Evolutionary conservation across 352 stramenopile genomes (phyloP).

Genomic region (Albugo laibachii): DNA sequence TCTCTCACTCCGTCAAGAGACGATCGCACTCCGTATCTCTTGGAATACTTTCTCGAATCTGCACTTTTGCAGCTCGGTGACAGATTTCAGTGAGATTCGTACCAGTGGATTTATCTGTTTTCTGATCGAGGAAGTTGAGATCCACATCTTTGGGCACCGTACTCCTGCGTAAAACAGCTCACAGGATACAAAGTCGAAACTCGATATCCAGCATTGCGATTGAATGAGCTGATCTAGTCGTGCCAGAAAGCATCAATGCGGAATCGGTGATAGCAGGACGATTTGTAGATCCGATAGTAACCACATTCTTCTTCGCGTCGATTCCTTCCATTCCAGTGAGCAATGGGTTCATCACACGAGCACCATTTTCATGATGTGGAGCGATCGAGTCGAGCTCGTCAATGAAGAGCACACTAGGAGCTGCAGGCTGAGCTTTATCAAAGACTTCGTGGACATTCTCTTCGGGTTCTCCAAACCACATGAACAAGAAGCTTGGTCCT

Average conservation of each 20-base stretch:
- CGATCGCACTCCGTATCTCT: constrained; percentile 96
- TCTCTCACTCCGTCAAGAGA: constrained; percentile 82
- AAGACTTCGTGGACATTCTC: constrained; percentile 98
- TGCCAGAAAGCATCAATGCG: constrained; percentile 90
- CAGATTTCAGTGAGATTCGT: constrained; percentile 99
- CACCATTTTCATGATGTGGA: constrained; percentile 89
- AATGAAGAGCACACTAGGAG: constrained; percentile 99
- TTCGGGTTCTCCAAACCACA: constrained; percentile 99
- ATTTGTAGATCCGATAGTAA: constrained; percentile 94
- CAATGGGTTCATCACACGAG: constrained; percentile 99
- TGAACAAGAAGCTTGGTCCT: constrained; percentile 97
- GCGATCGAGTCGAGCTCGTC: constrained; percentile 99
- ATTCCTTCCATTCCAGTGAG: constrained; percentile 99
- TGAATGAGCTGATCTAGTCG: constrained; percentile 89
- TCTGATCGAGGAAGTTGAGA: constrained; percentile 89
- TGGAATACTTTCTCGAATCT: constrained; percentile 98
- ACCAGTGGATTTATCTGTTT: constrained; percentile 98
- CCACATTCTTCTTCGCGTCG: constrained; percentile 97
- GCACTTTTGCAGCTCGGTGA: constrained; percentile 96
- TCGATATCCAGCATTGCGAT: constrained; percentile 97
- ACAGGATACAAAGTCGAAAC: constrained; percentile 89
- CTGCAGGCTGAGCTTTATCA: constrained; percentile 93
- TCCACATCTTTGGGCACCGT: constrained; percentile 96
- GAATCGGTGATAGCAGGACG: constrained; percentile 95
- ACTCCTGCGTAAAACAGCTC: constrained; percentile 92